Conservation (phyloP, 2,329 filamentous ascomycete species). For the Cordyceps cicadae region DNA sequence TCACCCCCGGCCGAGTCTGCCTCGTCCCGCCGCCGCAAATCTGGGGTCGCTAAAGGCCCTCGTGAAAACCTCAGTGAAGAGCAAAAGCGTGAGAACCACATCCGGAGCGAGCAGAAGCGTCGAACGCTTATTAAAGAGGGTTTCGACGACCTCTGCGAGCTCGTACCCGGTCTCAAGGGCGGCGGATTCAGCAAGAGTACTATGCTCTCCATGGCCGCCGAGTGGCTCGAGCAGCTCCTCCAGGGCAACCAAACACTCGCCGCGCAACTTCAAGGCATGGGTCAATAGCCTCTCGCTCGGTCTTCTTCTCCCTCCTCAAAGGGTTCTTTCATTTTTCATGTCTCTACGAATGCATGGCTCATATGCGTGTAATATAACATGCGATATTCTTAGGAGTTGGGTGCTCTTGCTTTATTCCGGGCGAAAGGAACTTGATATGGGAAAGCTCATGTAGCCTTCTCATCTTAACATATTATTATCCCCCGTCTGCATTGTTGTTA, state of each 20-base stretch:
- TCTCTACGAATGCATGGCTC: neutral
- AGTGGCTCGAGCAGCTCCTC: slow-evolving; percentile 68
- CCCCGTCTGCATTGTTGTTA: neutral
- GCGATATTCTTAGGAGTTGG: slow-evolving; percentile 4
- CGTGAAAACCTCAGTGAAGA: slow-evolving; percentile 71
- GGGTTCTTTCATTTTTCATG: neutral
- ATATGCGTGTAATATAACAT: neutral
- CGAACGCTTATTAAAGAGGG: slow-evolving; percentile 73
- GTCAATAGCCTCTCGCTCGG: slow-evolving; percentile 14
- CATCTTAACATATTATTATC: too few species aligned
- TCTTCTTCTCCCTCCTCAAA: neutral
- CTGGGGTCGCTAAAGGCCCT: slow-evolving; percentile 36
- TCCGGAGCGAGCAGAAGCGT: slow-evolving; percentile 79
- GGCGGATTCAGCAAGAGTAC: slow-evolving; percentile 78
- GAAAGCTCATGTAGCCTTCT: neutral
- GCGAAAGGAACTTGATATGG: neutral
- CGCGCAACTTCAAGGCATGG: slow-evolving; percentile 38
- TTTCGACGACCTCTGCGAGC: slow-evolving; percentile 68
- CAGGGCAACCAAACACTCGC: slow-evolving; percentile 57
- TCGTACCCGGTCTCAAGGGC: slow-evolving; percentile 66
- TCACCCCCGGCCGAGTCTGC: slow-evolving; percentile 28
- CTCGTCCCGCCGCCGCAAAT: slow-evolving; percentile 42
- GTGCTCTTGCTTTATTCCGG: neutral
- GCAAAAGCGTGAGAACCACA: slow-evolving; percentile 80
- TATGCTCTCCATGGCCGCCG: slow-evolving; percentile 65